A percentile compares a stretch with the other conserved stretches of the same genome.
phyloP scores from a whole-genome alignment of 2,329 filamentous ascomycete genomes.

The Penicillium frequentans region DNA sequence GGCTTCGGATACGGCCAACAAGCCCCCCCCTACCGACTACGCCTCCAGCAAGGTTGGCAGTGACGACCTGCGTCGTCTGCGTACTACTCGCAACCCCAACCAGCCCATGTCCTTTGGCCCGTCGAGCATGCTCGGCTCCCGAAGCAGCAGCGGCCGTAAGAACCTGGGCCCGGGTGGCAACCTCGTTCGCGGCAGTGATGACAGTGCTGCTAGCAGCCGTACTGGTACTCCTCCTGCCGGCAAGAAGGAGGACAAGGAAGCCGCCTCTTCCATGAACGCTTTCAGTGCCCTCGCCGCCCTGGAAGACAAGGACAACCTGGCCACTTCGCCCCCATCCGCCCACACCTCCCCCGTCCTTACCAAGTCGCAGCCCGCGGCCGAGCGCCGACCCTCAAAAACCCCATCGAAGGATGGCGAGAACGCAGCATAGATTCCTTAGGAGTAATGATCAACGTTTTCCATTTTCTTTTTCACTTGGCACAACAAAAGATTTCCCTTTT shows the following conservation, averaged over 20 bases:
- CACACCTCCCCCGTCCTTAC: slow-evolving; percentile 48
- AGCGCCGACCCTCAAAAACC: slow-evolving; percentile 45
- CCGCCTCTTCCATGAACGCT: slow-evolving; percentile 76
- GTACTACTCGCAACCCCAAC: slow-evolving; percentile 62
- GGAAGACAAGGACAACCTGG: slow-evolving; percentile 48
- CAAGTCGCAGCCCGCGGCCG: slow-evolving; percentile 47
- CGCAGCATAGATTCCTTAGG: slow-evolving; percentile 41
- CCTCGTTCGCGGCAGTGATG: slow-evolving; percentile 72
- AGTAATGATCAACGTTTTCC: slow-evolving; percentile 41
- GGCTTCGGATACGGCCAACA: slow-evolving; percentile 68
- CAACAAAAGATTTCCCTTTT: slow-evolving; percentile 33
- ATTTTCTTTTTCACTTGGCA: slow-evolving; percentile 24
- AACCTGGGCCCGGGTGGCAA: slow-evolving; percentile 71
- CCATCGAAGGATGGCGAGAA: slow-evolving; percentile 43
- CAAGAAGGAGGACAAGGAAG: slow-evolving; percentile 62
- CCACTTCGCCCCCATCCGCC: slow-evolving; percentile 50
- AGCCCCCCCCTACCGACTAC: slow-evolving; percentile 68
- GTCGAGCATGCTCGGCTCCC: slow-evolving; percentile 81
- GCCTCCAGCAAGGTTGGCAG: slow-evolving; percentile 80
- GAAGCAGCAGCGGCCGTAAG: slow-evolving; percentile 81
- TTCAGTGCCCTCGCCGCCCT: slow-evolving; percentile 61
- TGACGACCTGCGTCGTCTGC: slow-evolving; percentile 84
- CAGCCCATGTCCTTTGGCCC: slow-evolving; percentile 71
- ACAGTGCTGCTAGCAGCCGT: slow-evolving; percentile 83
- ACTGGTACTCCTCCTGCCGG: slow-evolving; percentile 79